Base-by-base conservation (phyloP, 148 eudicot species). In the Bassia scoparia region DNA sequence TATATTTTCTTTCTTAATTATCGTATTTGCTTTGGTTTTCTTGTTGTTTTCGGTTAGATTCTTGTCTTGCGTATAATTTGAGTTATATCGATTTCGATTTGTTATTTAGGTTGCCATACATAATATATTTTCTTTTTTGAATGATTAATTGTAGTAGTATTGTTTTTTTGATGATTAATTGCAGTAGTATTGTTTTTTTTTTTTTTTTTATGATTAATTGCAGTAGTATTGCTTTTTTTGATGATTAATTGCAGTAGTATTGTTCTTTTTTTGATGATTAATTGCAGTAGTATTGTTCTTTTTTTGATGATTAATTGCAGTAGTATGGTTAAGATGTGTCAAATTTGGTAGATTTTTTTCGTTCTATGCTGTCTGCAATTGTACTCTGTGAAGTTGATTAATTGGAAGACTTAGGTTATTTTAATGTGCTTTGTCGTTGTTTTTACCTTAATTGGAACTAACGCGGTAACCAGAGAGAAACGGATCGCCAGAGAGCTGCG, bases 401-500 rank as follows among this genome's bases (percentile, higher is more conserved):
- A 8, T 38, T 43, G 15, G 21, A 27, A 34, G 24, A 64, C 30
- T 34, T 50, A 35, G 49, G 3, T 53, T 41, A 2, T 64, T 41
- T 3, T 33, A 34, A 15, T 78, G 41, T 64, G 61, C 30, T 64
- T 21, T 30, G 52, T 2, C n/a, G 24, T 52, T 41, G 48, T 53
- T 27, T 35, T 7, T 27, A 34, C 75, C 46, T 79, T 74, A 74
- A 74, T 55, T 31, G 41, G 26, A 74, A 10, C 27, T 18, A 67
- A 79, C 82, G 82, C 73, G 82, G 82, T 29, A 79, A 79, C 75
- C 82, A 79, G 78, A 74, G 78, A 52, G 82, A 79, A 74, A 74
- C 50, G 15, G 78, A 79, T 74, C 82, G 82, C 20, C 78, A 79
- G 29, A 74, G 82, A 75, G 78, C 78, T 17, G 71, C 58, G 61